Evolutionary conservation across 2,329 filamentous ascomycete species (phyloP).

Genomic region (Elsinoe perseae): DNA sequence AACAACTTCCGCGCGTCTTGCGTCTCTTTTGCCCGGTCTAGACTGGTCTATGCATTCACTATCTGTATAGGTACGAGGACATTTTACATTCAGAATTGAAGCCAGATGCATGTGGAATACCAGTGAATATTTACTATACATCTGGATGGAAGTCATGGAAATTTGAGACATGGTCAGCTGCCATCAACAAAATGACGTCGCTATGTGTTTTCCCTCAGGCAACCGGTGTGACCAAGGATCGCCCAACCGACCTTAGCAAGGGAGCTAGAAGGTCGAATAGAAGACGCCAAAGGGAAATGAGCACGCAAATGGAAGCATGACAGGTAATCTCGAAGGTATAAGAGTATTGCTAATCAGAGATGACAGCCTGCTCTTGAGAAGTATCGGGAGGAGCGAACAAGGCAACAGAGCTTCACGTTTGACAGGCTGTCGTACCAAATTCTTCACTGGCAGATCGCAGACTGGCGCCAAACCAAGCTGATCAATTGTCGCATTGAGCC

Average conservation of each 20-base stretch:
- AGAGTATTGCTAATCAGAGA: not conserved
- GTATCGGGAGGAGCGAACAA: not conserved
- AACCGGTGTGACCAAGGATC: not conserved
- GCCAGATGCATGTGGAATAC: not conserved
- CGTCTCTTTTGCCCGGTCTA: not conserved
- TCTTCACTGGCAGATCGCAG: not conserved
- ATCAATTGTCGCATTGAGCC: not conserved
- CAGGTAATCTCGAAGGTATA: not conserved
- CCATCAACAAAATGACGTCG: slow-evolving; percentile 11
- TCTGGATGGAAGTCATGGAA: not conserved
- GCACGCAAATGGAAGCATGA: not conserved
- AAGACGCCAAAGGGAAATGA: not conserved
- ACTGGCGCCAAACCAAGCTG: not conserved
- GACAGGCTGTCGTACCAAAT: not conserved
- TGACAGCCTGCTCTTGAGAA: no score
- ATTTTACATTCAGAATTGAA: not conserved
- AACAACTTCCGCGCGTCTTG: slow-evolving; percentile 1
- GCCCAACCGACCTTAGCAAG: not conserved
- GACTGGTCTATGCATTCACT: not conserved
- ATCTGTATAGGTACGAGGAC: not conserved
- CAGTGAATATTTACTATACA: not conserved
- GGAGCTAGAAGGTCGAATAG: not conserved
- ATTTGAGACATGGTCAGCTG: slow-evolving; percentile 6
- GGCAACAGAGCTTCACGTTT: not conserved
- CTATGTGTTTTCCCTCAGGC: slow-evolving; percentile 3